Percentiles rank a stretch among this genome's conserved stretches.
Evolutionary conservation across 2,329 filamentous ascomycete genomes (phyloP).

Genomic region (Fusarium camptoceras): DNA sequence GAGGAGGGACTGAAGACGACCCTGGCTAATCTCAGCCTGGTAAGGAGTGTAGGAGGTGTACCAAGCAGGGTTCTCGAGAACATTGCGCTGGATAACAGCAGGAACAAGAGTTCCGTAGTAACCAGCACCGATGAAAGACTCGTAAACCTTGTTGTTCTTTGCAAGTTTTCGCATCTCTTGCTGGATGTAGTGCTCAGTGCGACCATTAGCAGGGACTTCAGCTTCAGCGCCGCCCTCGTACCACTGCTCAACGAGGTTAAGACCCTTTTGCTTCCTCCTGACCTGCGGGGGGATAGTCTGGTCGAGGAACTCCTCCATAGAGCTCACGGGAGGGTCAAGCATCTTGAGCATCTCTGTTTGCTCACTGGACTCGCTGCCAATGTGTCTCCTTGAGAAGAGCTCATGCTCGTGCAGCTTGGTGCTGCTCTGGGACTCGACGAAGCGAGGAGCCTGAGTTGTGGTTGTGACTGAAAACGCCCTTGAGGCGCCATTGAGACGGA

Average conservation of each 20-base stretch:
- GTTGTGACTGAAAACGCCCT: slow-evolving; percentile 36
- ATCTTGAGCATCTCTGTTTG: slow-evolving; percentile 81
- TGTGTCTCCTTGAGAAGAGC: slow-evolving; percentile 82
- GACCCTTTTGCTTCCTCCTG: slow-evolving; percentile 42
- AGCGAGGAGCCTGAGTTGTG: slow-evolving; percentile 32
- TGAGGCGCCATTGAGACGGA: slow-evolving; percentile 24
- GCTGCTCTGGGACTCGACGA: slow-evolving; percentile 38
- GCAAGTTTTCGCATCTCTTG: slow-evolving; percentile 69
- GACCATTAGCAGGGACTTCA: slow-evolving; percentile 40
- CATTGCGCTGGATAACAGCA: slow-evolving; percentile 90
- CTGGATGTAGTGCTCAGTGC: slow-evolving; percentile 47
- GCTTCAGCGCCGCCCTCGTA: slow-evolving; percentile 40
- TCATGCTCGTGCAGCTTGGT: slow-evolving; percentile 42
- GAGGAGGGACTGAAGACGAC: slow-evolving; percentile 87
- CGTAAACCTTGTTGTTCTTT: slow-evolving; percentile 55
- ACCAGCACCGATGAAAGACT: slow-evolving; percentile 85
- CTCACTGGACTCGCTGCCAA: slow-evolving; percentile 78
- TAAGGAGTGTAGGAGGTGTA: slow-evolving; percentile 99
- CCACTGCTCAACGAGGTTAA: slow-evolving; percentile 48
- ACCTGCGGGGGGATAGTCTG: slow-evolving; percentile 86
- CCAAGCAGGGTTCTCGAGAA: slow-evolving; percentile 94
- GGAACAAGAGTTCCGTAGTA: slow-evolving; percentile 90
- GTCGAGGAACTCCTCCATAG: slow-evolving; percentile 84
- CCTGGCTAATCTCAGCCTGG: slow-evolving; percentile 97
- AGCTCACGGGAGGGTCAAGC: slow-evolving; percentile 78